Evolutionary conservation across 768 basidiomycete genomes (phyloP).

Genomic region (Tylopilus subfusipes): DNA sequence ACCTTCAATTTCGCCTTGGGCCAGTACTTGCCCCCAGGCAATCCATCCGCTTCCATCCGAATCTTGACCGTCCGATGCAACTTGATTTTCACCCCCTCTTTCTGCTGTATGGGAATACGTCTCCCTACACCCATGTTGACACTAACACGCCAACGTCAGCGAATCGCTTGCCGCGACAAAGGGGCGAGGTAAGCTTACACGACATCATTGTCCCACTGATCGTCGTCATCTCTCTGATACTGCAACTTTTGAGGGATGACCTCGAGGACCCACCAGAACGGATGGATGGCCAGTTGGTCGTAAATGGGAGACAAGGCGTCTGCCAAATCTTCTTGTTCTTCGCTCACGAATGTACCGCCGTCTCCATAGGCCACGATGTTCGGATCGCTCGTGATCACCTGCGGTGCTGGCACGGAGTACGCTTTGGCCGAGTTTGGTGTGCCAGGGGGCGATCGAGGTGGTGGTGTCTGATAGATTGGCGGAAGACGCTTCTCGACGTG

Average conservation of each 20-base stretch:
- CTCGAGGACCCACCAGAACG: slow-evolving; percentile 68
- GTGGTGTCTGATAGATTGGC: slow-evolving; percentile 31
- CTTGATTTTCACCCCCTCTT: slow-evolving; percentile 39
- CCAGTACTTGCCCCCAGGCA: slow-evolving; percentile 33
- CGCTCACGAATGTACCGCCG: slow-evolving; percentile 30
- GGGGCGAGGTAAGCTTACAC: slow-evolving; percentile 13
- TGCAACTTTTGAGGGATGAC: slow-evolving; percentile 37
- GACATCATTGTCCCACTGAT: slow-evolving; percentile 10
- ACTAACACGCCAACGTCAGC: slow-evolving; percentile 12
- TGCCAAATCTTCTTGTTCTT: slow-evolving; percentile 61
- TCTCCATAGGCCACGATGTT: slow-evolving; percentile 17
- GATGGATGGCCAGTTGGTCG: slow-evolving; percentile 48
- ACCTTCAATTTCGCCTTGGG: slow-evolving; percentile 39
- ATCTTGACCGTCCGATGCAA: slow-evolving; percentile 47
- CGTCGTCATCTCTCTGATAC: slow-evolving; percentile 26
- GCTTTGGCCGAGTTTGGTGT: slow-evolving; percentile 11
- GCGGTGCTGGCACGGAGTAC: slow-evolving; percentile 13
- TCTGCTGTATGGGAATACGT: slow-evolving; percentile 37
- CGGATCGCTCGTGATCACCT: slow-evolving; percentile 8
- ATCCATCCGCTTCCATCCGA: slow-evolving; percentile 48
- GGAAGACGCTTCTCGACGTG: slow-evolving; percentile 40
- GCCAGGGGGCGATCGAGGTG: slow-evolving; percentile 8
- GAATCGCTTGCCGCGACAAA: not conserved
- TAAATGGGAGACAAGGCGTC: slow-evolving; percentile 52
- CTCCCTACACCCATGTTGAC: slow-evolving; percentile 42